These are phyloP conservation scores for Solanum dulcamara DNA, from an alignment of 257 asterid species.

Conservation along the genomic window DNA sequence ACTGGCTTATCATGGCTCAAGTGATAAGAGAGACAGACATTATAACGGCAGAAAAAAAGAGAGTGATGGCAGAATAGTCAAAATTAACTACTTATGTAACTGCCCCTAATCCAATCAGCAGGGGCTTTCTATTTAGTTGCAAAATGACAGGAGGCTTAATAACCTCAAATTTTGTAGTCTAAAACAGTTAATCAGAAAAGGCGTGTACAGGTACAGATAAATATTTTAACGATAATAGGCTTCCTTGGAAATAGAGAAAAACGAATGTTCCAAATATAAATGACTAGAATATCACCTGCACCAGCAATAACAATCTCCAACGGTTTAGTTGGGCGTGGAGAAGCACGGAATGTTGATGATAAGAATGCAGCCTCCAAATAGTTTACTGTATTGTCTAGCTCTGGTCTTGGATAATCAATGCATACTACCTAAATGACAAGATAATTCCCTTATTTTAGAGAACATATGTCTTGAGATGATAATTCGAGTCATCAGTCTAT, in stretches of 20 bases:
- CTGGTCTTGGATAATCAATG: constrained; percentile 84
- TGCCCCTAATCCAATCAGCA: background rate
- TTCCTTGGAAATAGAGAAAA: background rate
- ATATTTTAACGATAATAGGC: background rate
- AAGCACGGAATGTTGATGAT: constrained; percentile 54
- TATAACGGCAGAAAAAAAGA: background rate
- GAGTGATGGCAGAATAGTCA: background rate
- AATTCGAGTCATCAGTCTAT: background rate
- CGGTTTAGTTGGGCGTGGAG: constrained; percentile 71
- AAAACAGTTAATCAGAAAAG: background rate
- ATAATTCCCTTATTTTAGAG: background rate
- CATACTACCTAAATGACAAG: constrained; percentile 62
- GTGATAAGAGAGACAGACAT: background rate
- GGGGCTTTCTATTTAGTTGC: background rate
- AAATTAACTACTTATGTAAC: background rate
- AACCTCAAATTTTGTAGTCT: background rate
- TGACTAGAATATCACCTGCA: constrained; percentile 45
- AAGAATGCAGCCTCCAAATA: constrained; percentile 79
- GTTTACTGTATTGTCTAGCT: constrained; percentile 64
- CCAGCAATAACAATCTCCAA: constrained; percentile 86
- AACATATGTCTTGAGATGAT: background rate
- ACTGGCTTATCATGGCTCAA: background rate
- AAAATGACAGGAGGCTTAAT: background rate
- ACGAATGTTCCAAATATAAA: background rate
- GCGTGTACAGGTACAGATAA: background rate